Conservation (phyloP, 257 asterid species). For the Henckelia pumila region DNA sequence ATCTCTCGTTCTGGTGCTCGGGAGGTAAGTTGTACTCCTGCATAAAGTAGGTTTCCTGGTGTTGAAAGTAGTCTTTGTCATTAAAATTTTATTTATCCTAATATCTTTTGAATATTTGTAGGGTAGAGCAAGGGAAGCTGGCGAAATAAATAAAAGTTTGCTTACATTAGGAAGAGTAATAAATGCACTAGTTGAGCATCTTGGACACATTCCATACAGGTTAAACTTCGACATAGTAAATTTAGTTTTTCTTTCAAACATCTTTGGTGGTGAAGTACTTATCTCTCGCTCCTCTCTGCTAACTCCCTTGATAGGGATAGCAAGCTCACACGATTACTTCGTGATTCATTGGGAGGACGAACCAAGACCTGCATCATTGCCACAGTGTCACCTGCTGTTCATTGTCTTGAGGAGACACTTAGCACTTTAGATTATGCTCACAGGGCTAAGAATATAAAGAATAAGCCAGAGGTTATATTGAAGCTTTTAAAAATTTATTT, state of each 20-base stretch:
- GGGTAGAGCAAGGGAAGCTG: slow-evolving; percentile 97
- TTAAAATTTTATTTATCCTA: background rate
- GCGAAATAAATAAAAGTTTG: slow-evolving; percentile 88
- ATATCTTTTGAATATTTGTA: slow-evolving; percentile 17
- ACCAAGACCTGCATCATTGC: slow-evolving; percentile 91
- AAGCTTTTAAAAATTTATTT: background rate
- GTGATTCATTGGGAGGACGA: slow-evolving; percentile 90
- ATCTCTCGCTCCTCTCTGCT: background rate
- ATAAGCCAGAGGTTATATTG: slow-evolving; percentile 80
- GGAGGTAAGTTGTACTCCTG: slow-evolving; percentile 50
- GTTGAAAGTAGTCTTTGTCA: background rate
- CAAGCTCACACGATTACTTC: slow-evolving; percentile 81
- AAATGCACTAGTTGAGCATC: slow-evolving; percentile 32
- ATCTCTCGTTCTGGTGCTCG: slow-evolving; percentile 93
- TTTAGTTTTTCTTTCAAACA: background rate
- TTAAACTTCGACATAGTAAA: slow-evolving; percentile 21
- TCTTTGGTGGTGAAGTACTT: slow-evolving; percentile 1
- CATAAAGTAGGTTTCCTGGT: slow-evolving; percentile 4
- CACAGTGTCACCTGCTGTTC: slow-evolving; percentile 91
- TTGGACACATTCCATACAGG: slow-evolving; percentile 88
- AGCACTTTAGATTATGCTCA: slow-evolving; percentile 91
- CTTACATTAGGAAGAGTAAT: slow-evolving; percentile 88
- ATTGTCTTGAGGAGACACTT: slow-evolving; percentile 88
- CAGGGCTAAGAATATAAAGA: slow-evolving; percentile 83
- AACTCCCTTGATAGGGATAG: slow-evolving; percentile 56